Percentiles rank a stretch among this genome's conserved stretches.
These are phyloP conservation scores for Powellomyces hirtus DNA, from an alignment of 192 early-diverging fungal species.

Conservation along the genomic window DNA sequence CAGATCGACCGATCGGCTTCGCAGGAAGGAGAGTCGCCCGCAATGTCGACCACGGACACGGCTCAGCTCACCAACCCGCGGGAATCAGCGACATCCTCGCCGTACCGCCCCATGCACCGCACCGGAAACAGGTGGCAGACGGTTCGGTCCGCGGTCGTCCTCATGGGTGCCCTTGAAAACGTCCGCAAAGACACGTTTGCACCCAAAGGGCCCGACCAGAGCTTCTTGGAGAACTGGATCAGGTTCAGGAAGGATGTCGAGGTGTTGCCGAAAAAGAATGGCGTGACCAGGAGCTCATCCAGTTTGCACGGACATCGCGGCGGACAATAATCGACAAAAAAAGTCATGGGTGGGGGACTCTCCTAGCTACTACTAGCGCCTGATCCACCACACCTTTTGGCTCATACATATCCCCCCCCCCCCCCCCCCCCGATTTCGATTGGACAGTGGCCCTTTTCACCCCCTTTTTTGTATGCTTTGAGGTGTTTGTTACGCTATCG, in stretches of 20 bases:
- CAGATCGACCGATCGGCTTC: slow-evolving; percentile 12
- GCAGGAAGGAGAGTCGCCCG: not conserved
- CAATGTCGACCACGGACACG: not conserved
- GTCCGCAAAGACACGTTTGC: slow-evolving; percentile 31
- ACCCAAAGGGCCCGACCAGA: slow-evolving; percentile 29
- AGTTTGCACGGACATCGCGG: slow-evolving; percentile 14
- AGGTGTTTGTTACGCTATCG: no score
- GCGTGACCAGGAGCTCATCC: not conserved
- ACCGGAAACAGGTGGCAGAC: slow-evolving; percentile 36
- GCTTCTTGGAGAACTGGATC: slow-evolving; percentile 44
- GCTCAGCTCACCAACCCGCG: not conserved
- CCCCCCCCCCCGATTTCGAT: no score
- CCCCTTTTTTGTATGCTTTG: no score
- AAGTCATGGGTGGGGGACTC: no score
- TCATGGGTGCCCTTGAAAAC: slow-evolving; percentile 42
- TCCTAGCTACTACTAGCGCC: no score
- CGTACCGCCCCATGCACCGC: not conserved
- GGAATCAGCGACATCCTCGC: not conserved
- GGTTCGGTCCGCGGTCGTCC: slow-evolving; percentile 36
- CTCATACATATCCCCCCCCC: no score
- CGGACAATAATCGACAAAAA: not conserved
- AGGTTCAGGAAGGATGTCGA: slow-evolving; percentile 41
- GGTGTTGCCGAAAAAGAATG: slow-evolving; percentile 15
- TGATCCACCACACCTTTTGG: no score
- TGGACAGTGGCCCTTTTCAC: no score